Conservation (phyloP, 352 stramenopile species). For the Phytophthora kernoviae region DNA sequence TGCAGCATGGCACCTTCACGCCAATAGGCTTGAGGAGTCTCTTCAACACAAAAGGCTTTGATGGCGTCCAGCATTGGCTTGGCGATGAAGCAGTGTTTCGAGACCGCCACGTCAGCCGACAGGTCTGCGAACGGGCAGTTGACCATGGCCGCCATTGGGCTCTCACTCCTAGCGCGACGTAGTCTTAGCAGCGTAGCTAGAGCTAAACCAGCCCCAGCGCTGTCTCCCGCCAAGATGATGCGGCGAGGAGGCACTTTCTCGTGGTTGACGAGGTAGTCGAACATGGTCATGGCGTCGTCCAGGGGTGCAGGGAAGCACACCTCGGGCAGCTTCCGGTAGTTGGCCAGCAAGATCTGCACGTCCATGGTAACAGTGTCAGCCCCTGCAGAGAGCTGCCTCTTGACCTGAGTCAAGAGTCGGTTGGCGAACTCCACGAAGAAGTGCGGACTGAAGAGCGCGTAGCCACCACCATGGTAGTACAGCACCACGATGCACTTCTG, state of each 20-base stretch:
- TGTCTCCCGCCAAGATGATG: conserved; percentile 58
- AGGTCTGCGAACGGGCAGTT: conserved; percentile 61
- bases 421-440: conserved; percentile 60
- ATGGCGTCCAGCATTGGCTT: conserved; percentile 44
- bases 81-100: conserved; percentile 56
- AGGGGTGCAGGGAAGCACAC: conserved; percentile 43
- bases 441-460: conserved; percentile 53
- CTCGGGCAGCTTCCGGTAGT: conserved; percentile 70
- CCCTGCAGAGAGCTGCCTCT: conserved; percentile 13
- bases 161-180: conserved; percentile 15
- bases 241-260: conserved; percentile 30
- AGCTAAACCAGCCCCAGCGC: conserved; percentile 52
- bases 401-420: conserved; percentile 33
- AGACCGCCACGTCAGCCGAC: conserved; percentile 27
- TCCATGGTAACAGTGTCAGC: conserved; percentile 10
- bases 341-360: conserved; percentile 64
- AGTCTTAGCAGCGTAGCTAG: conserved; percentile 52
- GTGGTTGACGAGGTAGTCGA: conserved; percentile 40
- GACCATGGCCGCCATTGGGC: conserved; percentile 43
- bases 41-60: conserved; percentile 34
- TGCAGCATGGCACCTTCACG: conserved; percentile 42
- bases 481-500: conserved; percentile 47
- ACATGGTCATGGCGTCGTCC: conserved; percentile 56
- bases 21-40: conserved; percentile 27
- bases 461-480: conserved; percentile 68